phyloP scores from a whole-genome alignment of 2,329 filamentous ascomycete genomes.

The Pyricularia grisea region DNA sequence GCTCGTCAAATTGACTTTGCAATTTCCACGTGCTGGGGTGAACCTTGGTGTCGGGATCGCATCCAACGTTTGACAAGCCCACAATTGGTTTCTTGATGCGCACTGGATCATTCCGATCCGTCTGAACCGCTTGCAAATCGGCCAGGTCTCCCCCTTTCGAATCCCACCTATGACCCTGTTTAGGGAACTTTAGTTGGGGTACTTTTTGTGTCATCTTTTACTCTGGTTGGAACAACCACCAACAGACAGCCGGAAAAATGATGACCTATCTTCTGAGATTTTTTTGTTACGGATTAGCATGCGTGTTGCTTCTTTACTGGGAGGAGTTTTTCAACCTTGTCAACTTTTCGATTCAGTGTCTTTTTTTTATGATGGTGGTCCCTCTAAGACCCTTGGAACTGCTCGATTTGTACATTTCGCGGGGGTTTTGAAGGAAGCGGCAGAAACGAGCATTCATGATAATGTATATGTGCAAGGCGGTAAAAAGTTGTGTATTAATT shows the following conservation, averaged over 20 bases:
- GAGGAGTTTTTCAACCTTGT: neutral
- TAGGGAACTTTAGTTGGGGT: neutral
- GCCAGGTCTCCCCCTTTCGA: neutral
- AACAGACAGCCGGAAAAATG: neutral
- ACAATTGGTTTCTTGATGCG: neutral
- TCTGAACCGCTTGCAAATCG: neutral
- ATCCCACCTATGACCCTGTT: neutral
- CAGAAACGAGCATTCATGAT: neutral
- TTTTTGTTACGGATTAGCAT: neutral
- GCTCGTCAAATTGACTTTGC: constrained; percentile 12
- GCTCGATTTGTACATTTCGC: neutral
- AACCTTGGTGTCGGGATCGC: neutral
- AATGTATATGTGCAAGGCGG: neutral
- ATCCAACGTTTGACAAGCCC: neutral
- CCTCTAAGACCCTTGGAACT: neutral
- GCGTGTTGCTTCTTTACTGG: neutral
- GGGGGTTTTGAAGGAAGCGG: neutral
- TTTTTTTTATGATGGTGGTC: neutral
- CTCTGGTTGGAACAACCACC: neutral
- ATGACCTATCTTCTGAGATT: neutral
- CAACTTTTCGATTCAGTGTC: neutral
- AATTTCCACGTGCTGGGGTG: neutral
- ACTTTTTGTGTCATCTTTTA: neutral
- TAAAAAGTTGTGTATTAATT: neutral
- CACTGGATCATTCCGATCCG: neutral